Evolutionary conservation across 2,329 filamentous ascomycete species (phyloP), one percentile per base, ranked within the genome.

Genomic region (Lachnellula occidentalis): DNA sequence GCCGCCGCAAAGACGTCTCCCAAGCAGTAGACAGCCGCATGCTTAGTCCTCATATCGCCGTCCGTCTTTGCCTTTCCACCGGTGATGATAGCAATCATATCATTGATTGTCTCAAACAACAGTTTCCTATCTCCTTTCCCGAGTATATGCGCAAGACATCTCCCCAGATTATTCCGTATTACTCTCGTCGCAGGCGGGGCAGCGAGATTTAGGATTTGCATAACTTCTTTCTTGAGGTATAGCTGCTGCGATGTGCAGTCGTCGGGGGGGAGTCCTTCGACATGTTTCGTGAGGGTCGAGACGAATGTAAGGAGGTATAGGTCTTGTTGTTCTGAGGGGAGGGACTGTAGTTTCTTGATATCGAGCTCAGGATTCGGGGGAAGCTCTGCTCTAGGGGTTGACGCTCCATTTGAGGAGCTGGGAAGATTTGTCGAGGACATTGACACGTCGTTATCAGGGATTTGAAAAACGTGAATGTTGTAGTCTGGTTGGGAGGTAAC

Each of bases 261-360:
- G 63, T 96, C 90, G 58, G 84, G 78, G 51, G 84, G 81, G 46
- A 97, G 80, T 15, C 76, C 76, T 51, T 85, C 78, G 45, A 95
- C 88, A 78, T 96, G 88, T 63, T 87, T 87, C 59, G 85, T 86
- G 53, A 99, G 79, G 57, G 87, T 83, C 27, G 91, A 87, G 36
- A 92, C 87, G 69, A 95, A 96, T 24, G 86, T 95, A 57, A 99
- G 79, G 59, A 99, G 81, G 71, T 94, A 95, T 12, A 99, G 82
- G 67, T 96, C 92, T 73, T 99, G 94, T 71, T 99, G 94, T 74
- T 99, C 94, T 51, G 89, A 84, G 43, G 92, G 90, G 46, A 97
- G 82, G 50, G 88, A 81, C 72, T 96, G 87, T 47, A 99, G 85
- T 78, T 96, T 96, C 66, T 85, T 76, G 63, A 96, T 75, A 69